These are phyloP conservation scores for Mallotus nudiflorus DNA, from an alignment of 345 rosid species.

Conservation along the genomic window DNA sequence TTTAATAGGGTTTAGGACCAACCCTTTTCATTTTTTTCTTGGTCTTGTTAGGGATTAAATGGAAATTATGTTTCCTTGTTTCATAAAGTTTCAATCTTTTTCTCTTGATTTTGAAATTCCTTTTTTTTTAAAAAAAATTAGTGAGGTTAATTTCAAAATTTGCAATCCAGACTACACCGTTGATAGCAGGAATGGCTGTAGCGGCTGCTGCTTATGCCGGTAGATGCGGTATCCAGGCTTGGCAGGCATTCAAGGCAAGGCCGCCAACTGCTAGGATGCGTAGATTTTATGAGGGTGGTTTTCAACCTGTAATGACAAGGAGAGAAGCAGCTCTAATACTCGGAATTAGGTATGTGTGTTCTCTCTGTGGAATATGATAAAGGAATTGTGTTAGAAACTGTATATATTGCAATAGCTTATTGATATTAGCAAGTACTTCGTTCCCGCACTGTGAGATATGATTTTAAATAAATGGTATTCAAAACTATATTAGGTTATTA, in stretches of 20 bases:
- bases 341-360: conserved; percentile 33
- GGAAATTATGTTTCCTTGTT: too few relatives aligned
- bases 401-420: not conserved
- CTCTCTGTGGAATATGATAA: too few relatives aligned
- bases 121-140: too few relatives aligned
- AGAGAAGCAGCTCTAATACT: conserved; percentile 45
- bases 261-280: conserved; percentile 26
- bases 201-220: conserved; percentile 41
- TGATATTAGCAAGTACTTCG: too few relatives aligned
- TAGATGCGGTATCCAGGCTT: conserved; percentile 32
- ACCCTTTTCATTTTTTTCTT: too few relatives aligned
- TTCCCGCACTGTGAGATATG: too few relatives aligned
- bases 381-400: not conserved
- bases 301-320: conserved; percentile 36
- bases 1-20: too few relatives aligned
- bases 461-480: too few relatives aligned
- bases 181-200: conserved; percentile 28
- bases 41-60: too few relatives aligned
- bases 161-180: conserved; percentile 16
- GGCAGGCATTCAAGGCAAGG: conserved; percentile 43
- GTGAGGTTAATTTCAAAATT: not conserved
- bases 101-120: too few relatives aligned
- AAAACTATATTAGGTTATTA: too few relatives aligned
- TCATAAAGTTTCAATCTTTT: too few relatives aligned
- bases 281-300: conserved; percentile 44